Evolutionary conservation across 169 alveolate species (phyloP).

Genomic region (Perkinsus chesapeaki): DNA sequence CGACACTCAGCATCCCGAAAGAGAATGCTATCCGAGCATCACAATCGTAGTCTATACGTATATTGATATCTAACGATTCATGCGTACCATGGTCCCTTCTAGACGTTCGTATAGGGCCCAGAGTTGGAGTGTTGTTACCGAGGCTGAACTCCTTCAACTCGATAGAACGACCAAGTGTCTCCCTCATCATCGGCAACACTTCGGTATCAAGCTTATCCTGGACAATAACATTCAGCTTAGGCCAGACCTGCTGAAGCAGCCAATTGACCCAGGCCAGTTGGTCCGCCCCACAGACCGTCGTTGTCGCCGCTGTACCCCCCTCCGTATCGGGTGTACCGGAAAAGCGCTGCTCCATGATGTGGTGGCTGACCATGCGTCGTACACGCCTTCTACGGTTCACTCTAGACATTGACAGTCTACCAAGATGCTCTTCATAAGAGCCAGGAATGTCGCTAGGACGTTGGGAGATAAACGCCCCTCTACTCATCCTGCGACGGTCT

Average conservation of each 20-base stretch:
- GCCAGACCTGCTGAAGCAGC: not conserved
- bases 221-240: not conserved
- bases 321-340: not conserved
- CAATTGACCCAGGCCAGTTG: not conserved
- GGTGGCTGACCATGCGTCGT: not conserved
- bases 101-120: not conserved
- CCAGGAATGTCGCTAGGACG: not conserved
- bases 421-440: not conserved
- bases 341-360: not conserved
- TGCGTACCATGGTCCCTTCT: not conserved
- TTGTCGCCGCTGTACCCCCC: not conserved
- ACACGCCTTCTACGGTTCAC: not conserved
- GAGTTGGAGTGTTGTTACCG: not conserved
- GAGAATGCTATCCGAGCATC: not conserved
- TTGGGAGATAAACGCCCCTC: not conserved
- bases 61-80: not conserved
- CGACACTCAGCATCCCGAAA: not conserved
- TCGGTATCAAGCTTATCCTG: not conserved
- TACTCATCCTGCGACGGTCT: not conserved
- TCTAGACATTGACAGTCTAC: not conserved
- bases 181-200: not conserved
- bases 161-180: not conserved
- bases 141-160: not conserved
- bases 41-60: not conserved
- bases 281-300: not conserved